Conservation (phyloP, 2,329 filamentous ascomycete genomes). For the Scedosporium aurantiacum region DNA sequence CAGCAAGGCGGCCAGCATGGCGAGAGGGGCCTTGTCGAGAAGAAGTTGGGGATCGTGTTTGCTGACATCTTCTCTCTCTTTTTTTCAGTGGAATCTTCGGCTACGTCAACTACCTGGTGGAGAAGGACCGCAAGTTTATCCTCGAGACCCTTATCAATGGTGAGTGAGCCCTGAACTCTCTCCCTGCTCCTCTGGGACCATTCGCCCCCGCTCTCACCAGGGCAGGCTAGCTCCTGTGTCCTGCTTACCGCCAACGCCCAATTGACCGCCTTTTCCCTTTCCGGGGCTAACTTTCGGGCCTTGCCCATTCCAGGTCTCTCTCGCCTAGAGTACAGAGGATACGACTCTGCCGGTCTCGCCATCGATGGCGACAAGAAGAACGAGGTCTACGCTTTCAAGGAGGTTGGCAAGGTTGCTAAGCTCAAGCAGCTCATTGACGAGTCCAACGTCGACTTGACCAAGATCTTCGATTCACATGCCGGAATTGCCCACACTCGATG, state of each 20-base stretch:
- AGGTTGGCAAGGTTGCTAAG: conserved; percentile 98
- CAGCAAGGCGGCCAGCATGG: background rate
- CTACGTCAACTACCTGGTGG: conserved; percentile 98
- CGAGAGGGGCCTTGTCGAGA: conserved; percentile 1
- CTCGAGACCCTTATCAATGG: conserved; percentile 94
- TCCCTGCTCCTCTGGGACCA: background rate
- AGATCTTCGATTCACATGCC: conserved; percentile 95
- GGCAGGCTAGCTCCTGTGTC: background rate
- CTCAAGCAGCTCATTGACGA: conserved; percentile 86
- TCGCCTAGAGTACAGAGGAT: conserved; percentile 95
- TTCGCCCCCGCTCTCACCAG: background rate
- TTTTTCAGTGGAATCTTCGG: conserved; percentile 76
- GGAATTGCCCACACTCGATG: conserved; percentile 98
- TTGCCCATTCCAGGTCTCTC: conserved; percentile 56
- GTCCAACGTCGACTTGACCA: conserved; percentile 71
- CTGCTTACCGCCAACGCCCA: background rate
- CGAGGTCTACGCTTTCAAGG: conserved; percentile 94
- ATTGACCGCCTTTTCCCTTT: conserved; percentile 6
- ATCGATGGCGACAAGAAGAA: conserved; percentile 98
- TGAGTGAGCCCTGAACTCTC: conserved; percentile 31
- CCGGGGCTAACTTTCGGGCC: background rate
- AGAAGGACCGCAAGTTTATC: conserved; percentile 96
- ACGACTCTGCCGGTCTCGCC: conserved; percentile 93
- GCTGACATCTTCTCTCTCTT: conserved; percentile 12
- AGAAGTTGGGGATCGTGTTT: too few relatives aligned